phyloP scores from a whole-genome alignment of 345 rosid genomes.

The Salix viminalis region DNA sequence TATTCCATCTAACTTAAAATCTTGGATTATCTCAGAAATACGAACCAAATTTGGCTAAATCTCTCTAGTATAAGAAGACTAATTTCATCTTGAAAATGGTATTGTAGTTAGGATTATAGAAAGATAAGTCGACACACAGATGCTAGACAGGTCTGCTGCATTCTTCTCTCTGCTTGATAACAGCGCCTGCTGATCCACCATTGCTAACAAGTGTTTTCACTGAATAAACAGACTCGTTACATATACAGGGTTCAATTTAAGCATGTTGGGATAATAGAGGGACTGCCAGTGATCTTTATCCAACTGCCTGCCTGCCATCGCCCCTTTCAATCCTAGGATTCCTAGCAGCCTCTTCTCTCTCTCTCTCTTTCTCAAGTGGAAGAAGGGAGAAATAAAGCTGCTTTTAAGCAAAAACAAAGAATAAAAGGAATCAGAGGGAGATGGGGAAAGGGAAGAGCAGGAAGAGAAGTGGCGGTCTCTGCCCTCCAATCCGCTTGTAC shows the following conservation, averaged over 20 bases:
- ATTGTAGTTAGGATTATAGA: too few species aligned
- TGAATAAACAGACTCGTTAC: too few species aligned
- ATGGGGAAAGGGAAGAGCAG: not conserved
- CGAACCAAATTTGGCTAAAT: too few species aligned
- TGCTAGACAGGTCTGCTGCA: too few species aligned
- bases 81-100: too few species aligned
- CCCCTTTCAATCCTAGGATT: not conserved
- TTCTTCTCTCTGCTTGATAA: too few species aligned
- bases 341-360: not conserved
- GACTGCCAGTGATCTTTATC: not conserved
- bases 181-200: too few species aligned
- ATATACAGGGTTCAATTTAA: not conserved
- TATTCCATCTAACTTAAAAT: too few species aligned
- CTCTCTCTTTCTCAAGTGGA: not conserved
- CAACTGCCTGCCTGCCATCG: not conserved
- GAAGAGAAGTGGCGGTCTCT: conserved; percentile 54
- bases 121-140: too few species aligned
- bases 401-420: not conserved
- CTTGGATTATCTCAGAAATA: too few species aligned
- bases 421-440: not conserved
- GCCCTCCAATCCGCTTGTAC: conserved; percentile 82
- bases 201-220: too few species aligned
- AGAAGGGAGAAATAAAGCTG: not conserved
- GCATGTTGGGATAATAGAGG: not conserved
- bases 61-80: too few species aligned